Evolutionary conservation across 2,329 filamentous ascomycete genomes (phyloP).

Genomic region (Microsporum canis): DNA sequence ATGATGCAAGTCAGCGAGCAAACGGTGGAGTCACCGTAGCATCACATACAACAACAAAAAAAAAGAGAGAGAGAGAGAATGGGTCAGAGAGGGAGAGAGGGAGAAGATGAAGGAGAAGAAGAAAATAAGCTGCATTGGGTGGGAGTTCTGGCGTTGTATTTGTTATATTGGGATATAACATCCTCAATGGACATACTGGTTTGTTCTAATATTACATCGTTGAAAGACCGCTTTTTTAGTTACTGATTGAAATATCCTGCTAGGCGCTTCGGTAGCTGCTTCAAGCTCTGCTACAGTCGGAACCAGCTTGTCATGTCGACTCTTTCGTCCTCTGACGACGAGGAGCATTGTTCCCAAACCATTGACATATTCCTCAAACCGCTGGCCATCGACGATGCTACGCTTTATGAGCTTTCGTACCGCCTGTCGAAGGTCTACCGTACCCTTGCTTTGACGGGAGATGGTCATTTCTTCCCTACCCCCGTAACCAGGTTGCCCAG

Average conservation of each 20-base stretch:
- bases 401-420: slow-evolving; percentile 27
- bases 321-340: background rate
- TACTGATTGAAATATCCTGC: no score
- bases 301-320: background rate
- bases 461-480: slow-evolving; percentile 34
- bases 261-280: background rate
- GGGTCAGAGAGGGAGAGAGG: background rate
- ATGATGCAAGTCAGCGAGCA: background rate
- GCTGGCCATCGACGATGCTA: slow-evolving; percentile 10
- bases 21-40: background rate
- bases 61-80: background rate
- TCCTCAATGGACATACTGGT: background rate
- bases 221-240: no score
- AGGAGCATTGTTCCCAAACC: background rate
- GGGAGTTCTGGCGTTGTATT: background rate
- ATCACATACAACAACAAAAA: background rate
- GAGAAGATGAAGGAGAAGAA: background rate
- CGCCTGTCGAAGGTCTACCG: slow-evolving; percentile 28
- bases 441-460: slow-evolving; percentile 27
- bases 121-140: background rate
- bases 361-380: slow-evolving; percentile 10
- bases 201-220: background rate
- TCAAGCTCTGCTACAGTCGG: background rate
- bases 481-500: slow-evolving; percentile 34
- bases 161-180: background rate